Percentiles rank a stretch among this genome's conserved stretches.
These are phyloP conservation scores for Kluyveromyces sp. DNA, from an alignment of 1,139 yeast species.

Conservation along the genomic window DNA sequence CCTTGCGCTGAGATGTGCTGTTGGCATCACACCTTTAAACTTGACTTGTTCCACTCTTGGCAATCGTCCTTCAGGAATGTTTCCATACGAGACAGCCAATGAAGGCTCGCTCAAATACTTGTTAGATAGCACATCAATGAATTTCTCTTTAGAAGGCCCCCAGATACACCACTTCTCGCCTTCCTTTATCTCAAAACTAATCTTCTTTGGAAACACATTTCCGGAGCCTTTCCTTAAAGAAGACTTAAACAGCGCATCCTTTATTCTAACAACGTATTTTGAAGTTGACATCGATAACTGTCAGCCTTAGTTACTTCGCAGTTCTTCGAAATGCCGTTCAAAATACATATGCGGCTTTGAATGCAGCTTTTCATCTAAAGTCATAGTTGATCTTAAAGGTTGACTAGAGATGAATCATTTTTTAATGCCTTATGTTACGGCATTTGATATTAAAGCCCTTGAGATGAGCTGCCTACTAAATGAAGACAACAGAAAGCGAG, in stretches of 20 bases:
- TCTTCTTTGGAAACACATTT: constrained; percentile 24
- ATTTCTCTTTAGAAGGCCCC: constrained; percentile 28
- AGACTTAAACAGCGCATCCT: constrained; percentile 25
- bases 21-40: constrained; percentile 59
- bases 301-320: not conserved
- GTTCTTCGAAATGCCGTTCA: not conserved
- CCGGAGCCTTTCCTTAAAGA: constrained; percentile 21
- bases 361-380: too few species aligned
- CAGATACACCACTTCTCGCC: constrained; percentile 30
- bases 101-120: constrained; percentile 27
- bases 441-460: too few species aligned
- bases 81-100: constrained; percentile 18
- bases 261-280: constrained; percentile 15
- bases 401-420: too few species aligned
- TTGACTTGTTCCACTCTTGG: constrained; percentile 39
- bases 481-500: too few species aligned
- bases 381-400: too few species aligned
- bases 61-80: constrained; percentile 6
- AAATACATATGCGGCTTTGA: not conserved
- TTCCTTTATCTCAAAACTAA: constrained; percentile 27
- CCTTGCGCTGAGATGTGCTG: constrained; percentile 79
- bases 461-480: too few species aligned
- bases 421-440: too few species aligned
- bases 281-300: not conserved
- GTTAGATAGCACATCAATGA: constrained; percentile 23